Conservation (phyloP, 768 basidiomycete species). For the Amanita rubescens region DNA sequence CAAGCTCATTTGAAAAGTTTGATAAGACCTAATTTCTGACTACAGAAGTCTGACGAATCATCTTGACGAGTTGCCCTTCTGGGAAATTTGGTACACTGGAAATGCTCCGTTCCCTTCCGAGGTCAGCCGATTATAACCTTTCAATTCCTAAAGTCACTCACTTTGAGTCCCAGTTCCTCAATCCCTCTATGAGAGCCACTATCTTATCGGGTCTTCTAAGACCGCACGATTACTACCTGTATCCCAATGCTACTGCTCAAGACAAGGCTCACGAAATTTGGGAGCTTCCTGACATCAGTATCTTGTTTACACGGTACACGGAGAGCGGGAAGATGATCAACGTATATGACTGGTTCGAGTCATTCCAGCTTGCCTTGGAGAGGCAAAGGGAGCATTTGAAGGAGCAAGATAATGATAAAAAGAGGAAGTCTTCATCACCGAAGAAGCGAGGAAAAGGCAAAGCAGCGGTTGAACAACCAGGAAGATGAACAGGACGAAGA, state of each 20-base stretch:
- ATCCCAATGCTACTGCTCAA: neutral
- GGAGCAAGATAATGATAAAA: slow-evolving; percentile 1
- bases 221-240: slow-evolving; percentile 41
- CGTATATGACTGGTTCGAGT: slow-evolving; percentile 83
- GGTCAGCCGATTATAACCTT: slow-evolving; percentile 27
- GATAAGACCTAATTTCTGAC: neutral
- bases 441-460: slow-evolving; percentile 20
- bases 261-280: slow-evolving; percentile 21
- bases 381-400: slow-evolving; percentile 34
- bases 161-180: slow-evolving; percentile 43
- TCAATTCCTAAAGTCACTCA: neutral
- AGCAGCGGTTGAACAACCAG: slow-evolving; percentile 22
- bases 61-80: slow-evolving; percentile 46
- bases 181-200: slow-evolving; percentile 60
- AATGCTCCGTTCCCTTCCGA: slow-evolving; percentile 57
- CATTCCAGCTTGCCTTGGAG: slow-evolving; percentile 64
- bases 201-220: slow-evolving; percentile 53
- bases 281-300: slow-evolving; percentile 66
- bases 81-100: slow-evolving; percentile 73
- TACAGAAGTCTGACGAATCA: slow-evolving; percentile 20
- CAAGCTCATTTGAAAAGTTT: slow-evolving; percentile 11
- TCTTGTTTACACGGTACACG: slow-evolving; percentile 69
- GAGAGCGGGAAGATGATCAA: slow-evolving; percentile 81
- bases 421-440: slow-evolving; percentile 1
- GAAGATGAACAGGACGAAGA: slow-evolving; percentile 32